phyloP scores from a whole-genome alignment of 345 rosid species.

The Eucalyptus regnans region DNA sequence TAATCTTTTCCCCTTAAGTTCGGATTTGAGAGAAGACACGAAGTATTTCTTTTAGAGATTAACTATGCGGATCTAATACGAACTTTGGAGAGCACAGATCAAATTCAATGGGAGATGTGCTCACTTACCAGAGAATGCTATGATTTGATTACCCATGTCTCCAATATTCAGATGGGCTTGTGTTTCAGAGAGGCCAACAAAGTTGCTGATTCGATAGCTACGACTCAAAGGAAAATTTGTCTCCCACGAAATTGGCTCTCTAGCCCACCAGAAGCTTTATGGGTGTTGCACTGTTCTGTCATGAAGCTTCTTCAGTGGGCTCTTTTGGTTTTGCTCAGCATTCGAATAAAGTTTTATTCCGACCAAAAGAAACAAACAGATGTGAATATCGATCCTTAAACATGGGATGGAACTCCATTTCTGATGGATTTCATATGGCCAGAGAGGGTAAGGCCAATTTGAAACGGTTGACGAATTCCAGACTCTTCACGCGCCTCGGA shows the following conservation, averaged over 20 bases:
- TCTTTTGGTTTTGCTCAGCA: background rate
- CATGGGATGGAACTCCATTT: background rate
- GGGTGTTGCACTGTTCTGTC: background rate
- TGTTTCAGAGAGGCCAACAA: background rate
- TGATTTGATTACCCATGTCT: background rate
- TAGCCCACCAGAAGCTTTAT: background rate
- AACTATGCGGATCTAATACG: too few relatives aligned
- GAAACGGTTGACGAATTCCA: background rate
- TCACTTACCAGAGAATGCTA: too few relatives aligned
- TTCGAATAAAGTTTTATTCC: background rate
- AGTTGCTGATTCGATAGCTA: background rate
- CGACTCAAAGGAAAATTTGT: background rate
- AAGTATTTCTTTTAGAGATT: too few relatives aligned
- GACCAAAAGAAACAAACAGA: background rate
- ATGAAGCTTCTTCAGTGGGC: background rate
- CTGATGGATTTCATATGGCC: background rate
- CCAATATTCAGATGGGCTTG: background rate
- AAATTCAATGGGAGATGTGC: too few relatives aligned
- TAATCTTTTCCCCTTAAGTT: too few relatives aligned
- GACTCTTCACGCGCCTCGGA: background rate
- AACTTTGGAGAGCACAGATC: too few relatives aligned
- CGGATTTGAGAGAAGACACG: too few relatives aligned
- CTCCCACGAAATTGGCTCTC: background rate
- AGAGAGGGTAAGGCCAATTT: background rate
- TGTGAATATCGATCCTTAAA: background rate